Evolutionary conservation across 495 filamentous ascomycete species (phyloP).

Genomic region (Echria macrotheca): DNA sequence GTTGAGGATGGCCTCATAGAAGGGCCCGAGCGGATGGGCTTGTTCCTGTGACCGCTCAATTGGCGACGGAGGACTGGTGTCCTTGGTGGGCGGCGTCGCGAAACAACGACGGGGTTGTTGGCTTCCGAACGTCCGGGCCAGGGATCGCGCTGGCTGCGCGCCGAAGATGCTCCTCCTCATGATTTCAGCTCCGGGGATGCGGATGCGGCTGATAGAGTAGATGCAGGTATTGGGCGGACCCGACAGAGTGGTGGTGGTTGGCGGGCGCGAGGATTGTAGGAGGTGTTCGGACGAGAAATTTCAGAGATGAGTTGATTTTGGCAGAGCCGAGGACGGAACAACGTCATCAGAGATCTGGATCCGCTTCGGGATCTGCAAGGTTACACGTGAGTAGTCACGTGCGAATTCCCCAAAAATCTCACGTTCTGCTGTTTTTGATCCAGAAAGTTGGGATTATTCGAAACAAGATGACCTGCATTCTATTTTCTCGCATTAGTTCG

Average conservation of each 20-base stretch:
- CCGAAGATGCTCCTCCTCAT: slow-evolving; percentile 25
- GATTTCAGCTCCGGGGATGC: too few relatives aligned
- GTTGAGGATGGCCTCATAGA: slow-evolving; percentile 43
- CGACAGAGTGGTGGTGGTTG: too few relatives aligned
- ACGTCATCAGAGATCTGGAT: slow-evolving; percentile 2
- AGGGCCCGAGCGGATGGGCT: slow-evolving; percentile 33
- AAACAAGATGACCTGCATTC: too few relatives aligned
- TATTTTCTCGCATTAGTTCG: too few relatives aligned
- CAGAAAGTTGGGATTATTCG: too few relatives aligned
- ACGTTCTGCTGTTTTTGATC: too few relatives aligned
- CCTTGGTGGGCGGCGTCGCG: slow-evolving; percentile 15
- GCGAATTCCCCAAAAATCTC: not conserved
- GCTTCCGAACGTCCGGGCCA: slow-evolving; percentile 16
- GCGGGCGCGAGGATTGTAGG: not conserved
- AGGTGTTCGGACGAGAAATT: slow-evolving; percentile 5
- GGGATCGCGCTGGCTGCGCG: slow-evolving; percentile 20
- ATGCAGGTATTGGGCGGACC: too few relatives aligned
- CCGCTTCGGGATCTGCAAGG: not conserved
- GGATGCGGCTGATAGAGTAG: too few relatives aligned
- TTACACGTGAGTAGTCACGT: not conserved
- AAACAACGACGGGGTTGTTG: slow-evolving; percentile 22
- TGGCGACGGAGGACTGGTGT: slow-evolving; percentile 16
- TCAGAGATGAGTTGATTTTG: slow-evolving; percentile 7
- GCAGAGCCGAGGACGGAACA: slow-evolving; percentile 3
- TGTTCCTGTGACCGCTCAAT: slow-evolving; percentile 21